Evolutionary conservation across 495 filamentous ascomycete genomes (phyloP).

Genomic region (Neurospora sp.): DNA sequence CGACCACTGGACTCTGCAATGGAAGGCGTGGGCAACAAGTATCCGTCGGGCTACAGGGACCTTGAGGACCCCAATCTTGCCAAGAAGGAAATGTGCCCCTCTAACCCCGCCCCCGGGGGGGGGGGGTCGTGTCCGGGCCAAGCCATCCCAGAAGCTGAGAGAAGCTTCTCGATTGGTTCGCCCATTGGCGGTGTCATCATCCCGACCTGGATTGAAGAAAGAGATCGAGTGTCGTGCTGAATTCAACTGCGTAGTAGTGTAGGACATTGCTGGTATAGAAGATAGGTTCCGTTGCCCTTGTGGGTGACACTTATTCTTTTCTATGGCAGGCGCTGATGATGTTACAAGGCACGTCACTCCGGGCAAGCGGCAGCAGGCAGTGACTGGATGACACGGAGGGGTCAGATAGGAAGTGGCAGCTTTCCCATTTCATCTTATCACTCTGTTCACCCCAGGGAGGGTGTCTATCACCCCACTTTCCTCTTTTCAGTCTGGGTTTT

Average conservation of each 20-base stretch:
- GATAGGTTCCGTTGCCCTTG: neutral
- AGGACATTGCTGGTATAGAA: neutral
- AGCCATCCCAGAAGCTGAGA: conserved; percentile 16
- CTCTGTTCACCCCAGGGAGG: neutral
- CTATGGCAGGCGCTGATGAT: neutral
- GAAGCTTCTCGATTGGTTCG: conserved; percentile 20
- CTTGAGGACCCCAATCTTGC: neutral
- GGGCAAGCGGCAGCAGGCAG: neutral
- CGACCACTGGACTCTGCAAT: conserved; percentile 4
- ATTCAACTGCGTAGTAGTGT: neutral
- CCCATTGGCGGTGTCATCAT: neutral
- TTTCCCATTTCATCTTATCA: neutral
- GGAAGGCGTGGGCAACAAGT: neutral
- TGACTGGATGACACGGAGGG: neutral
- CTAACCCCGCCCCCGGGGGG: conserved; percentile 20
- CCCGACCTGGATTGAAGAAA: neutral
- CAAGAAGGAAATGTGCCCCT: neutral
- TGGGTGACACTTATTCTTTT: neutral
- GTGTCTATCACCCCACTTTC: neutral
- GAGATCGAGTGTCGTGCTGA: neutral
- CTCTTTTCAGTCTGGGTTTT: neutral
- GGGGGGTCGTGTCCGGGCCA: conserved; percentile 13
- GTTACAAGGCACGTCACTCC: neutral
- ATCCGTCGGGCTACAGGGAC: neutral
- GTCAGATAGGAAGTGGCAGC: neutral